These are phyloP conservation scores for Heliamphora pulchella DNA, from an alignment of 179 eudicot genomes.

Conservation along the genomic window DNA sequence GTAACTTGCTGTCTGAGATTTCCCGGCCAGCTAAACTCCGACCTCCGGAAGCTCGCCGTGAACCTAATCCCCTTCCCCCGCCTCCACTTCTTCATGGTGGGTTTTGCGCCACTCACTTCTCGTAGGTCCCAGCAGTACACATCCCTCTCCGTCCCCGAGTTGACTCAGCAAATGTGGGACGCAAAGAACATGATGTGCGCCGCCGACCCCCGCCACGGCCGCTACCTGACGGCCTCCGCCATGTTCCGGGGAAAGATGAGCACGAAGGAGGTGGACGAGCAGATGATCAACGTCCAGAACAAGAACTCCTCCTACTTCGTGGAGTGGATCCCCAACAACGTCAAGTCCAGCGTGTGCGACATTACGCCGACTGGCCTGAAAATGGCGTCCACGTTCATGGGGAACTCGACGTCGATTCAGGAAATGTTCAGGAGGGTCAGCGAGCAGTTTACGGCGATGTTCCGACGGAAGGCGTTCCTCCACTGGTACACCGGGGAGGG, in stretches of 20 bases:
- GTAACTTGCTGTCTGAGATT: conserved; percentile 76
- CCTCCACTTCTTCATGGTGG: conserved; percentile 67
- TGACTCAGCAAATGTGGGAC: conserved; percentile 92
- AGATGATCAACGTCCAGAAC: conserved; percentile 45
- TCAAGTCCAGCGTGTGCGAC: conserved; percentile 75
- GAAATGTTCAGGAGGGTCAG: conserved; percentile 20
- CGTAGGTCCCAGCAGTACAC: conserved; percentile 46
- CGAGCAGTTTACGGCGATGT: conserved; percentile 86
- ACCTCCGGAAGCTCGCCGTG: conserved; percentile 27
- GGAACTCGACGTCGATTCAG: too few species aligned
- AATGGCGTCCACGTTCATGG: too few species aligned
- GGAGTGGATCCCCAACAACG: conserved; percentile 83
- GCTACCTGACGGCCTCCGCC: conserved; percentile 67
- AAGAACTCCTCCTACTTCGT: conserved; percentile 81
- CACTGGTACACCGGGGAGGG: too few species aligned
- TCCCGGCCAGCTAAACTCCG: conserved; percentile 77
- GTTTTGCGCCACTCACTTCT: too few species aligned
- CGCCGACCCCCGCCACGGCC: too few species aligned
- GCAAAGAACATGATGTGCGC: conserved; percentile 48
- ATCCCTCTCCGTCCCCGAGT: conserved; percentile 67
- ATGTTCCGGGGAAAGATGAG: conserved; percentile 65
- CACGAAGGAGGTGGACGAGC: too few species aligned
- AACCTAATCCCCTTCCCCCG: conserved; percentile 65
- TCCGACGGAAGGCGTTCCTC: conserved; percentile 6
- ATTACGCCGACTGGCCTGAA: conserved; percentile 37